Percentiles rank a stretch among this genome's conserved stretches.
Evolutionary conservation across 768 basidiomycete species (phyloP).

Genomic region (Leccinum disarticulatum): DNA sequence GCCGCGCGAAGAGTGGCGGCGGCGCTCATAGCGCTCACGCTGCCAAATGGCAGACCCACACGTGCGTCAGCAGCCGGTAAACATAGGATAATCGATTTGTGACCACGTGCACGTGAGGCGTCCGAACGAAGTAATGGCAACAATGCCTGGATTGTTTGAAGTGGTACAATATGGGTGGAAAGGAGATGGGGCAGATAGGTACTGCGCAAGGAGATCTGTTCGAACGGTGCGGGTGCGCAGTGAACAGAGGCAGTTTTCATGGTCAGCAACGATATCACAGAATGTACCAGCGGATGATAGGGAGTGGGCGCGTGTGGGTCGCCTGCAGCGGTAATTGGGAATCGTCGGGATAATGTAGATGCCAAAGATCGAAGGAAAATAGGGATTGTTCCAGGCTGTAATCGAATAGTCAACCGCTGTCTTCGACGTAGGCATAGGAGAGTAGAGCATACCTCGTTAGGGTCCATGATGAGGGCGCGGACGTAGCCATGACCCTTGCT

Average conservation of each 20-base stretch:
- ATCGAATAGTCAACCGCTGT: constrained; percentile 8
- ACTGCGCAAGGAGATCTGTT: constrained; percentile 61
- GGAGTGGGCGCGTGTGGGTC: constrained; percentile 75
- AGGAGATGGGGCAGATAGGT: constrained; percentile 71
- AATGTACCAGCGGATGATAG: constrained; percentile 69
- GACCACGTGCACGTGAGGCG: constrained; percentile 49
- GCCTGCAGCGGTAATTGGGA: constrained; percentile 74
- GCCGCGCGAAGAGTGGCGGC: constrained; percentile 68
- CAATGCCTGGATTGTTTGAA: constrained; percentile 73
- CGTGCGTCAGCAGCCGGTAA: constrained; percentile 70
- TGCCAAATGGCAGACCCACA: constrained; percentile 68
- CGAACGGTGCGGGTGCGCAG: constrained; percentile 57
- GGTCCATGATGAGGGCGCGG: constrained; percentile 79
- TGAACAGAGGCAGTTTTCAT: constrained; percentile 43
- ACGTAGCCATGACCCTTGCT: constrained; percentile 69
- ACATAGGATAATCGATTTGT: constrained; percentile 62
- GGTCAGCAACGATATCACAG: constrained; percentile 74
- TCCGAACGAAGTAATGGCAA: constrained; percentile 73
- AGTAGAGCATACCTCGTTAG: constrained; percentile 56
- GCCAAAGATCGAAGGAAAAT: constrained; percentile 80
- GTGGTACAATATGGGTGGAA: constrained; percentile 73
- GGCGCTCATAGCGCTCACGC: constrained; percentile 72
- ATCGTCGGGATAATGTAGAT: constrained; percentile 77
- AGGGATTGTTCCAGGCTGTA: constrained; percentile 67
- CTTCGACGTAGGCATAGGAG: background rate